Percentiles rank a stretch among this genome's conserved stretches.
These are phyloP conservation scores for Peziza echinospora DNA, from an alignment of 495 filamentous ascomycete genomes.

Conservation along the genomic window DNA sequence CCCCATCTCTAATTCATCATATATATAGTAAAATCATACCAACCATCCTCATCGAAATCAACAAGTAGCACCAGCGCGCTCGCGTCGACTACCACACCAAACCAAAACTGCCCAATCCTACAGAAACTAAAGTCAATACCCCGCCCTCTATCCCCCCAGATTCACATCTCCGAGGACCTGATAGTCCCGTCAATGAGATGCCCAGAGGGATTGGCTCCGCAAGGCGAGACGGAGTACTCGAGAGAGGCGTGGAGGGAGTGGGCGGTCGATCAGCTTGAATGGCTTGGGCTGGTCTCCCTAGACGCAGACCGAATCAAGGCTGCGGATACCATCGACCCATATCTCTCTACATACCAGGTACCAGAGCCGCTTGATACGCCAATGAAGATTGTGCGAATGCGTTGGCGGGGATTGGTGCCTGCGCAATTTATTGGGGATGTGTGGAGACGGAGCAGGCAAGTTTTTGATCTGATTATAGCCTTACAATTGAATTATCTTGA, in stretches of 20 bases:
- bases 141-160: not conserved
- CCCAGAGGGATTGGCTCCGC: not conserved
- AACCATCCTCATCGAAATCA: no score
- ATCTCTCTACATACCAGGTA: conserved; percentile 49
- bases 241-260: conserved; percentile 21
- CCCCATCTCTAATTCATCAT: no score
- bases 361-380: not conserved
- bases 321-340: conserved; percentile 55
- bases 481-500: no score
- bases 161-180: not conserved
- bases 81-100: no score
- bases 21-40: no score
- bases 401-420: conserved; percentile 11
- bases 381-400: conserved; percentile 5
- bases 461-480: not conserved
- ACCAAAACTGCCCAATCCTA: not conserved
- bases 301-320: conserved; percentile 32
- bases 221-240: conserved; percentile 20
- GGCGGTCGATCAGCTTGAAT: conserved; percentile 53
- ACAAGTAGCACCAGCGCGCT: no score
- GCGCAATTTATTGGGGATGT: conserved; percentile 10
- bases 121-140: not conserved
- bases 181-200: not conserved
- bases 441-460: conserved; percentile 10
- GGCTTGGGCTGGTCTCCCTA: conserved; percentile 54